Conservation (phyloP, 129 eudicot species). For the Arctium minus region DNA sequence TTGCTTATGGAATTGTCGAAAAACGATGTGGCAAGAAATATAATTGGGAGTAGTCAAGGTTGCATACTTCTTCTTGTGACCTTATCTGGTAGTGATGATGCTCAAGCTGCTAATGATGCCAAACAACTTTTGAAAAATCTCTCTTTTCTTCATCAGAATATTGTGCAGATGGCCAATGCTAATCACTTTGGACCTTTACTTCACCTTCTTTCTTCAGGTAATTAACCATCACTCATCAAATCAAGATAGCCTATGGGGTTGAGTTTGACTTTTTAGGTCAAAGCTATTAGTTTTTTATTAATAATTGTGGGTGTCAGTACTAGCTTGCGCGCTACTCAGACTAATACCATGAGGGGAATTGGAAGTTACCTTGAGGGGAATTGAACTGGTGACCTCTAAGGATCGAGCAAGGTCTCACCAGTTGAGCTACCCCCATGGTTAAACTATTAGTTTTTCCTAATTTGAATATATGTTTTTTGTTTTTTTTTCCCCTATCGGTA, state of each 20-base stretch:
- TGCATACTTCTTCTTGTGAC: slow-evolving; percentile 59
- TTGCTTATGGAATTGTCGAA: slow-evolving; percentile 43
- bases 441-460: too few species aligned
- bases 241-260: not conserved
- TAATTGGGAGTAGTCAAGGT: slow-evolving; percentile 42
- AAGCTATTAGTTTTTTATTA: not conserved
- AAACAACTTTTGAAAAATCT: slow-evolving; percentile 42
- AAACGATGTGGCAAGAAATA: slow-evolving; percentile 27
- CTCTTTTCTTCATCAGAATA: slow-evolving; percentile 39
- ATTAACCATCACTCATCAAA: not conserved
- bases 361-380: too few species aligned
- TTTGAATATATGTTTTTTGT: too few species aligned
- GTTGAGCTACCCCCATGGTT: too few species aligned
- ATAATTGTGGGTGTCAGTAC: not conserved
- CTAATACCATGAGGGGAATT: too few species aligned
- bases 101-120: slow-evolving; percentile 49
- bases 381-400: too few species aligned
- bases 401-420: too few species aligned
- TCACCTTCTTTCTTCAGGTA: slow-evolving; percentile 50
- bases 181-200: slow-evolving; percentile 47
- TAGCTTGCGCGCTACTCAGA: not conserved
- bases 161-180: slow-evolving; percentile 50
- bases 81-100: slow-evolving; percentile 38
- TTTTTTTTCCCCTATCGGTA: too few species aligned
- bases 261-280: slow-evolving; percentile 10